phyloP scores from a whole-genome alignment of 2,329 filamentous ascomycete species.

The Fusarium palustre region DNA sequence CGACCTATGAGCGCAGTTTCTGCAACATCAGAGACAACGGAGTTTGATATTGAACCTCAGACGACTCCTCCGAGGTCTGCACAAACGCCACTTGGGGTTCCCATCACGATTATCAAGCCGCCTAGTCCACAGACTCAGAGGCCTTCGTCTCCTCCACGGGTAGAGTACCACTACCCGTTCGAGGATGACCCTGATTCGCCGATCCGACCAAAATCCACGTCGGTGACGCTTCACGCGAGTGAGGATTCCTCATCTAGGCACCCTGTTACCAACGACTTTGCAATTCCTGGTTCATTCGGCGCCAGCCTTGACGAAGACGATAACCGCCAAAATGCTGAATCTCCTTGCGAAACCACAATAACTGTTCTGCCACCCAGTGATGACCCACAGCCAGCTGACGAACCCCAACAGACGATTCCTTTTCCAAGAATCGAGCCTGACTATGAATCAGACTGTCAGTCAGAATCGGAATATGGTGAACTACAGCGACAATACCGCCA shows the following conservation, averaged over 20 bases:
- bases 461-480: conserved; percentile 50
- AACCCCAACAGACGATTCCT: conserved; percentile 43
- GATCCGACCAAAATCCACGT: conserved; percentile 13
- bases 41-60: conserved; percentile 80
- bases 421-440: conserved; percentile 53
- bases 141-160: conserved; percentile 46
- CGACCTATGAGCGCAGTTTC: conserved; percentile 70
- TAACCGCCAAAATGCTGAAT: conserved; percentile 25
- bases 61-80: conserved; percentile 62
- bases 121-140: conserved; percentile 46
- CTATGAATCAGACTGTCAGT: conserved; percentile 56
- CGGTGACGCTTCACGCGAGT: conserved; percentile 36
- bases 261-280: conserved; percentile 16
- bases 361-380: conserved; percentile 61
- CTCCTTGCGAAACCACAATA: conserved; percentile 58
- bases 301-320: conserved; percentile 53
- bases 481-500: conserved; percentile 40
- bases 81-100: conserved; percentile 42
- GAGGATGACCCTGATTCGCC: conserved; percentile 57
- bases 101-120: conserved; percentile 46
- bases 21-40: conserved; percentile 69
- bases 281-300: conserved; percentile 49
- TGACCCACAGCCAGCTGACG: conserved; percentile 23
- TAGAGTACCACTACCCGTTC: conserved; percentile 64
- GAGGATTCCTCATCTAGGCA: conserved; percentile 30